Conservation (phyloP, 495 filamentous ascomycete genomes). For the Delitschia confertaspora region DNA sequence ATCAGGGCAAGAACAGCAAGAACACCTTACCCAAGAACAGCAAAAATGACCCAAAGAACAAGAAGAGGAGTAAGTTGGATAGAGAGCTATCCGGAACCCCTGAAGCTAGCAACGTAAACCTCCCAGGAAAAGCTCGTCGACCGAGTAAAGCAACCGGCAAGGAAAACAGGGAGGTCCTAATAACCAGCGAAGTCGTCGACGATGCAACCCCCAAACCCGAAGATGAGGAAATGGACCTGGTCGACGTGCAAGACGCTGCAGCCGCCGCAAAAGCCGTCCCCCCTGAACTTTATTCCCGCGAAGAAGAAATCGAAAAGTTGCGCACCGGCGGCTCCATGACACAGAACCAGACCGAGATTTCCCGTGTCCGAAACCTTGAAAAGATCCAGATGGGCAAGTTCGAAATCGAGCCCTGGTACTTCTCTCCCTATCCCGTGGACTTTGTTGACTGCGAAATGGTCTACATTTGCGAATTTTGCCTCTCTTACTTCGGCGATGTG, state of each 20-base stretch:
- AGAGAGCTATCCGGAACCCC: constrained; percentile 51
- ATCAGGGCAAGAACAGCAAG: constrained; percentile 28
- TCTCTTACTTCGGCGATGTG: constrained; percentile 74
- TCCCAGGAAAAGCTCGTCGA: constrained; percentile 45
- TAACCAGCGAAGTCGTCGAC: constrained; percentile 39
- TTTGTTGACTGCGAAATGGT: constrained; percentile 81
- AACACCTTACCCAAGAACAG: constrained; percentile 34
- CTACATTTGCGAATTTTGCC: constrained; percentile 96
- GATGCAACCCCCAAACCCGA: constrained; percentile 48
- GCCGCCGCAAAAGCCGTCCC: constrained; percentile 45
- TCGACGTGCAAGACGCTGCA: constrained; percentile 56
- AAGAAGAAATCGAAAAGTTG: constrained; percentile 92
- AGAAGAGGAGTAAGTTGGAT: constrained; percentile 43
- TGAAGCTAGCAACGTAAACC: constrained; percentile 40
- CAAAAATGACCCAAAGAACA: constrained; percentile 42
- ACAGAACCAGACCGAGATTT: constrained; percentile 94
- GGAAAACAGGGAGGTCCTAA: constrained; percentile 49
- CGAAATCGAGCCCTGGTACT: constrained; percentile 96
- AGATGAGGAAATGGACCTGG: constrained; percentile 52
- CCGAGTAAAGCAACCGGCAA: constrained; percentile 54
- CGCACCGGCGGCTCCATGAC: constrained; percentile 95
- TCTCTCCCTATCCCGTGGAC: constrained; percentile 86
- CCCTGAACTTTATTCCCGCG: constrained; percentile 56
- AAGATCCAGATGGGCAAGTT: constrained; percentile 86
- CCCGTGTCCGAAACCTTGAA: constrained; percentile 86